Percentiles rank a stretch among this genome's conserved stretches.
These are phyloP conservation scores for Jatropha podagrica DNA, from an alignment of 441 rosid genomes.

Conservation along the genomic window DNA sequence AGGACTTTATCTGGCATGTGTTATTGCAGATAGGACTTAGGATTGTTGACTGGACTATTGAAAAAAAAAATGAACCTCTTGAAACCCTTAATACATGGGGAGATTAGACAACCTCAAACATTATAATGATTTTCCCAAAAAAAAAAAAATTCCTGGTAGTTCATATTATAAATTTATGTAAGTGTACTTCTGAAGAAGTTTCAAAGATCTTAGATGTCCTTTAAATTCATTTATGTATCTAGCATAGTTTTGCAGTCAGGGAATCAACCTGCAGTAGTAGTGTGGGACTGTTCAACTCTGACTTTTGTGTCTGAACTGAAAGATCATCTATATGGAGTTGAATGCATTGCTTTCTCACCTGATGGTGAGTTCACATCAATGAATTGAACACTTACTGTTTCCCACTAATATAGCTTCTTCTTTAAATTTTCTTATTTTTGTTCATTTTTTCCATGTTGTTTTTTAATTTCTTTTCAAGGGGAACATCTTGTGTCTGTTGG, in stretches of 20 bases:
- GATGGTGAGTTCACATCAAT: slow-evolving; percentile 55
- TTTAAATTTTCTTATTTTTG: not conserved
- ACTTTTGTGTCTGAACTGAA: slow-evolving; percentile 62
- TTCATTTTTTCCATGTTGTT: not conserved
- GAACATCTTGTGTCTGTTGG: slow-evolving; percentile 79
- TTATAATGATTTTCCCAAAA: too few relatives aligned
- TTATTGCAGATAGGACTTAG: too few relatives aligned
- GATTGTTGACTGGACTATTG: too few relatives aligned
- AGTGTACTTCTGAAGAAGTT: too few relatives aligned
- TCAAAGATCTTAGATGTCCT: not conserved
- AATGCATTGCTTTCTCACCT: slow-evolving; percentile 80
- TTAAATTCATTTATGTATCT: slow-evolving; percentile 14
- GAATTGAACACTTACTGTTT: slow-evolving; percentile 8
- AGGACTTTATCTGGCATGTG: too few relatives aligned
- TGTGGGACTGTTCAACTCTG: slow-evolving; percentile 60
- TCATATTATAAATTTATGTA: too few relatives aligned
- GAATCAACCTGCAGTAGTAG: slow-evolving; percentile 73
- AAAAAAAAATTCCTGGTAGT: too few relatives aligned
- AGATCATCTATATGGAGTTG: slow-evolving; percentile 74
- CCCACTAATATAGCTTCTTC: not conserved
- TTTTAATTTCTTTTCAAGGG: slow-evolving; percentile 35
- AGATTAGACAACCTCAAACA: too few relatives aligned
- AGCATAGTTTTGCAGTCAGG: slow-evolving; percentile 54
- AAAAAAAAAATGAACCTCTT: too few relatives aligned
- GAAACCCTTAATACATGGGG: too few relatives aligned